Evolutionary conservation across 1,284 basidiomycete genomes (phyloP).

Genomic region (Porodaedalea pini): DNA sequence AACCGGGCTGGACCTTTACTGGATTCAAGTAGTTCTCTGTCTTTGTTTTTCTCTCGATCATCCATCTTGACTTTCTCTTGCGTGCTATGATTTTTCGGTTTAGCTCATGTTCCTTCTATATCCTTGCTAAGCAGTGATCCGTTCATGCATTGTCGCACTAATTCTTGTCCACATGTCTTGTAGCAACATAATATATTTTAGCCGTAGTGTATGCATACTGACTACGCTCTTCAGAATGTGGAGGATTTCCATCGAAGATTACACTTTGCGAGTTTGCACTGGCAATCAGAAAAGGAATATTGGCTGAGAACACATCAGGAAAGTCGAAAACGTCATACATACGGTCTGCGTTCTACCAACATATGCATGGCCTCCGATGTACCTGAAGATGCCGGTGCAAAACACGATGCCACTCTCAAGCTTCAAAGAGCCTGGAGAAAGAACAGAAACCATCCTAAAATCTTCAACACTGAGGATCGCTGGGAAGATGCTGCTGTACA

Average conservation of each 20-base stretch:
- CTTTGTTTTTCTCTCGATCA: neutral
- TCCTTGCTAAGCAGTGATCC: too few species aligned
- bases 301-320: neutral
- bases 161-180: neutral
- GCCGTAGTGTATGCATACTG: constrained; percentile 1
- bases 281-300: too few species aligned
- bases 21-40: constrained; percentile 39
- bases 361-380: neutral
- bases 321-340: neutral
- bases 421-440: constrained; percentile 35
- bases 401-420: constrained; percentile 26
- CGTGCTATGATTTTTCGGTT: neutral
- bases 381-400: neutral
- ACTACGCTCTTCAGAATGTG: neutral
- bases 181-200: neutral
- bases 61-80: constrained; percentile 8
- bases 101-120: too few species aligned
- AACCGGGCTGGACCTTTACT: constrained; percentile 75
- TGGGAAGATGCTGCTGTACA: constrained; percentile 43
- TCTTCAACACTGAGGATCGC: constrained; percentile 36
- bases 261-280: too few species aligned
- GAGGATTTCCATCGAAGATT: neutral
- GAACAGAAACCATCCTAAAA: constrained; percentile 22
- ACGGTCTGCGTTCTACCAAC: too few species aligned
- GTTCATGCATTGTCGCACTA: neutral